Base-by-base conservation (phyloP, 805 yeast genomes). In the Lipomyces spencermartinsiae region DNA sequence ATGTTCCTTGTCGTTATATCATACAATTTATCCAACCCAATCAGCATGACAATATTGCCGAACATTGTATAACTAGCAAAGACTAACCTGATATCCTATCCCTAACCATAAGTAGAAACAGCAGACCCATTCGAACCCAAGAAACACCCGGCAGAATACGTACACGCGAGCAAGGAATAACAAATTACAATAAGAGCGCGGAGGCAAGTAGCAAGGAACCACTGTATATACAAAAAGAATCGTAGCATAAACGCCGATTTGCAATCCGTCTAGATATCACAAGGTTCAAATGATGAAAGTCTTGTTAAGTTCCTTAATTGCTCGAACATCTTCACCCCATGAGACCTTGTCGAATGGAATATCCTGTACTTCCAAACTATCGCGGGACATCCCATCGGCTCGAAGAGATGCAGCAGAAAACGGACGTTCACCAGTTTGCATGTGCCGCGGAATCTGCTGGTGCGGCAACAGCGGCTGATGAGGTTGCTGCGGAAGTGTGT, bases 241-340 rank as follows among this genome's bases (percentile, higher is more conserved):
- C 58, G 58, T 16, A 54, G 19, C 16, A 33, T 29, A 43, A 37
- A 43, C 49, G 16, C 49, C 49, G n/a, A 19, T 49, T 16, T 33
- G 37, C 39, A 34, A 46, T 58, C 58, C 62, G 25, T 33, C 46
- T 33, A 25, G 22, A 43, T 43, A 43, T 54, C 55, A n/a, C n/a
- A 43, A 35, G 16, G 9, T 25, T 60, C 51, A 67, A 14, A 67
- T 46, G 34, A 55, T 65, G 43, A 76, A 74, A 12, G 73, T 67
- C 64, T 70, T 63, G 59, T 76, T 77, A 56, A 77, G 63, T 33
- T 51, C 77, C 56, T 75, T 71, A 46, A 77, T 71, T n/a, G 78
- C 78, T 7, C 79, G 63, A 12, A 68, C 70, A 58, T 77, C 79
- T 62, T 77, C 79, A 29, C 76, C 74, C 72, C 75, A 76, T 16